Evolutionary conservation across 768 basidiomycete species (phyloP).

Genomic region (Hygrocybe coccinea): DNA sequence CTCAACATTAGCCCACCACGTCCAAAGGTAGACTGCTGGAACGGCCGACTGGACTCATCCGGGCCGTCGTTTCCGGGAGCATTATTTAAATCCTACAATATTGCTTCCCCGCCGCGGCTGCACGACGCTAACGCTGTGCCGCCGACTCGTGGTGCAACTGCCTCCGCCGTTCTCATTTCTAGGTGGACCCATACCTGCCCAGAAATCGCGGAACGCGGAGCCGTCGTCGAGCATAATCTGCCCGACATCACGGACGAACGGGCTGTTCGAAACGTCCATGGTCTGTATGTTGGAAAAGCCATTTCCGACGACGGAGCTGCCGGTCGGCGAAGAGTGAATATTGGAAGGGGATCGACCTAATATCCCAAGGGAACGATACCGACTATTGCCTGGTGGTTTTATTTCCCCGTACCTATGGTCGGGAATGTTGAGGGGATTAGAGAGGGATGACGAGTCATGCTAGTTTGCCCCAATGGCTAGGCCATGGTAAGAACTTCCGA

Average conservation of each 20-base stretch:
- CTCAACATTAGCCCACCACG: slow-evolving; percentile 63
- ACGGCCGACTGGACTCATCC: slow-evolving; percentile 33
- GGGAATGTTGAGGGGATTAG: slow-evolving; percentile 56
- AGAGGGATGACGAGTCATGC: slow-evolving; percentile 50
- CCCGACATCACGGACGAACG: slow-evolving; percentile 79
- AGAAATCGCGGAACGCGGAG: slow-evolving; percentile 66
- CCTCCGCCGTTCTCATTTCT: slow-evolving; percentile 61
- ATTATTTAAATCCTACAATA: slow-evolving; percentile 66
- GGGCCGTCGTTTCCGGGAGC: slow-evolving; percentile 44
- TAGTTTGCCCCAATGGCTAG: slow-evolving; percentile 44
- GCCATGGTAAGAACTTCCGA: slow-evolving; percentile 46
- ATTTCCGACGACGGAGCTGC: slow-evolving; percentile 39
- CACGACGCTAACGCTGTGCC: slow-evolving; percentile 80
- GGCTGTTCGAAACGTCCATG: slow-evolving; percentile 65
- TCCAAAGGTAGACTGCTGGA: slow-evolving; percentile 29
- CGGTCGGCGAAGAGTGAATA: slow-evolving; percentile 44
- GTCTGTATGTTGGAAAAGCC: slow-evolving; percentile 42
- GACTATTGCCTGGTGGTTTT: slow-evolving; percentile 56
- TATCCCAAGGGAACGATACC: slow-evolving; percentile 59
- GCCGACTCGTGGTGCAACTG: slow-evolving; percentile 76
- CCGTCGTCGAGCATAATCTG: slow-evolving; percentile 74
- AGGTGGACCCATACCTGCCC: slow-evolving; percentile 64
- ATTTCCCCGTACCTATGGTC: slow-evolving; percentile 53
- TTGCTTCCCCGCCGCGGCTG: slow-evolving; percentile 64
- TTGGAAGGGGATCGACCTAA: slow-evolving; percentile 52